Evolutionary conservation across 331 rosid species (phyloP), one percentile per base, ranked within the genome.

Genomic region (Cydonia oblonga): DNA sequence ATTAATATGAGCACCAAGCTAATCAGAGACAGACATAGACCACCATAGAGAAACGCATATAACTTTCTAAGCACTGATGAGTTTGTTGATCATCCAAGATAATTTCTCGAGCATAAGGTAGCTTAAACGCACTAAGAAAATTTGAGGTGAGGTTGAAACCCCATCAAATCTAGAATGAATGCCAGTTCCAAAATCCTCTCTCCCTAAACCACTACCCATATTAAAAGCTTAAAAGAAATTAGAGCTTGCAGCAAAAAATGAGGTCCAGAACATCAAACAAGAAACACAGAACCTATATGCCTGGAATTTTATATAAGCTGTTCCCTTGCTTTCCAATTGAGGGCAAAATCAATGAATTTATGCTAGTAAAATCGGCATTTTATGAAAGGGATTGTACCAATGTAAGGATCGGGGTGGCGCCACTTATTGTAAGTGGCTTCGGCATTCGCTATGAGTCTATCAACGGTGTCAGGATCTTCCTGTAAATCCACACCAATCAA

Each of bases 351-450:
- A 25, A 20, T 28, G 16, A 2, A 25, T 13, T 22, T 42, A 5
- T 2, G 35, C 19, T 35, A 0, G 56, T 15, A n/a, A 71, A 71
- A 4, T 58, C 0, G 57, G 65, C 54, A 49, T 16, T 16, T 49
- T 16, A 16, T 0, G 9, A 6, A 16, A 18, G 54, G 54, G 54
- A 49, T 18, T 25, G 29, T 81, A 91, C 98, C 98, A 11, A 93
- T 85, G 76, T 93, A 93, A 68, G 98, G 98, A 78, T 93, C 98
- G 64, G 98, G 98, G 78, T 93, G 97, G 63, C 98, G 87, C 90
- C 90, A 93, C 86, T 90, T 93, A 75, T 93, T 85, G 85, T 90
- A 75, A 70, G 75, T 9, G 38, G 90, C 96, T 84, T 90, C 97
- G 26, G 78, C 98, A 80, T 89, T 81, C 0, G 25, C 87, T 78